Base-by-base conservation (phyloP, 805 yeast species). In the Candida coquimbonensis region DNA sequence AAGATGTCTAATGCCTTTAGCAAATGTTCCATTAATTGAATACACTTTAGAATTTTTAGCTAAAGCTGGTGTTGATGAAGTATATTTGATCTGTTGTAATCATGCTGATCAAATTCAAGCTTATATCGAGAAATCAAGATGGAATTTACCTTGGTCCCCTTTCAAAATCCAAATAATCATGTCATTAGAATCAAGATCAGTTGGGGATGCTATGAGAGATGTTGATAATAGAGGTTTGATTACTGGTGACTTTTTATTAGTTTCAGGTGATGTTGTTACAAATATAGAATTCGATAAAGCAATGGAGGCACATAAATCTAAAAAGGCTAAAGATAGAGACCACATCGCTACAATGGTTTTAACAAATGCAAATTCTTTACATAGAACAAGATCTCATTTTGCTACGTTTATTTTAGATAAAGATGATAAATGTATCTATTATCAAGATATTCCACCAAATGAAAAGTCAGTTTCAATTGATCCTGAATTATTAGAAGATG, bases 131-230 rank as follows among this genome's bases (percentile, higher is more conserved):
- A 61, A 67, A 7, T 81, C 87, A 32, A 82, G 81, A 59, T 86
- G 93, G 93, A 70, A 68, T 31, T 58, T 70, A 16, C 72, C 80
- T 1, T 78, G 81, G 60, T 78, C 95, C 3, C 96, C 97, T 1
- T 91, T 93, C 64, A 76, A 77, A 46, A 75, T 93, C 39, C 77
- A 80, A 40, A 84, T 95, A 3, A 78, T 91, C 44, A 76, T 86
- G 73, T 80, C 95, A 24, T 78, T 88, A 40, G 96, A 91, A 63
- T 81, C 93, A 11, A 70, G 90, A 63, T 86, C 95, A 26, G 95
- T 91, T 11, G 99, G 99, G 53, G 99, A 93, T 67, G 95, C 96
- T 19, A 87, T 93, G 95, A 77, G 99, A 63, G 98, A 91, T 60
- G 69, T 93, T 48, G 99, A 93, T 63, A 82, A 87, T 49, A 74